A percentile compares a stretch with the other conserved stretches of the same genome.
Evolutionary conservation across 768 basidiomycete genomes (phyloP).

Genomic region (Cystobasidium tubakii): DNA sequence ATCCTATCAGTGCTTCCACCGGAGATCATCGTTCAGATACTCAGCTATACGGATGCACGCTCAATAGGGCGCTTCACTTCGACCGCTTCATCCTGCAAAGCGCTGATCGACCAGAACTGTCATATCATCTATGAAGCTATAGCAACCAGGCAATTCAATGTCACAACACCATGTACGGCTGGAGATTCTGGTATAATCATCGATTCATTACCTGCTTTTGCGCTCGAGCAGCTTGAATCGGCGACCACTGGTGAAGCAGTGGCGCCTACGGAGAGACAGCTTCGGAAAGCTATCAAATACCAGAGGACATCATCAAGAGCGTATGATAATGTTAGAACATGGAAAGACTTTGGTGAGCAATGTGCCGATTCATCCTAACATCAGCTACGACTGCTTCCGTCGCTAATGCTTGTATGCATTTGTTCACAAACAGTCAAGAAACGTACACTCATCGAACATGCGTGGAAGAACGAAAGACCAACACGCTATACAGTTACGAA

Average conservation of each 20-base stretch:
- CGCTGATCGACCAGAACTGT: not conserved
- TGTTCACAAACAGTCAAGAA: slow-evolving; percentile 7
- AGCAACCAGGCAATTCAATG: not conserved
- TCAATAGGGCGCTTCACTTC: not conserved
- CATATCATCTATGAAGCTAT: slow-evolving; percentile 27
- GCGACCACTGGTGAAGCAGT: not conserved
- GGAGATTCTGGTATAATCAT: slow-evolving; percentile 21
- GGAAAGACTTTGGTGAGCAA: slow-evolving; percentile 19
- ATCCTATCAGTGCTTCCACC: slow-evolving; percentile 7
- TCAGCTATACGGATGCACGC: slow-evolving; percentile 8
- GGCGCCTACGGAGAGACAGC: not conserved
- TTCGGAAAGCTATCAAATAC: not conserved
- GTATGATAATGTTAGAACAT: not conserved
- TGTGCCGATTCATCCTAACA: not conserved
- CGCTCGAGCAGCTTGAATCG: not conserved
- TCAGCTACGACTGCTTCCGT: too few relatives aligned
- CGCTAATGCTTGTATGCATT: not conserved
- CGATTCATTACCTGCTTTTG: not conserved
- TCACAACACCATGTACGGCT: not conserved
- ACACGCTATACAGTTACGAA: not conserved
- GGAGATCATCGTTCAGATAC: slow-evolving; percentile 20
- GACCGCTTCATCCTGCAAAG: not conserved
- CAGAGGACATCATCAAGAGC: slow-evolving; percentile 1
- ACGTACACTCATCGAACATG: not conserved
- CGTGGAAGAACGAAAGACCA: slow-evolving; percentile 1